Conservation (phyloP, 2,329 filamentous ascomycete species). For the Colletotrichum euphorbiae region DNA sequence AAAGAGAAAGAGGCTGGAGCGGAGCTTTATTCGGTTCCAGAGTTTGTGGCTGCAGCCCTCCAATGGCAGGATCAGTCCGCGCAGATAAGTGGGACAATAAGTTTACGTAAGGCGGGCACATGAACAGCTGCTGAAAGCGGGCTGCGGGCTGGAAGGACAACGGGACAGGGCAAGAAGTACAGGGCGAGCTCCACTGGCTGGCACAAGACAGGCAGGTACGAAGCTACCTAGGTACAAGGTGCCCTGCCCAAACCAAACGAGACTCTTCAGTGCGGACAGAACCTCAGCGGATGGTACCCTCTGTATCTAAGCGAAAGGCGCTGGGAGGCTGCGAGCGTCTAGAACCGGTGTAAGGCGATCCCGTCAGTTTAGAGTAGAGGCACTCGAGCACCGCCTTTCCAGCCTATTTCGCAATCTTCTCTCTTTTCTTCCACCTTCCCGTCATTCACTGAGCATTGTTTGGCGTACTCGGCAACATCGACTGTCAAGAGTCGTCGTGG, state of each 20-base stretch:
- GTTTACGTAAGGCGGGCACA: slow-evolving; percentile 31
- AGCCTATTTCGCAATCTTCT: background rate
- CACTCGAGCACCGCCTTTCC: slow-evolving; percentile 30
- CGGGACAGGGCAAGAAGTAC: slow-evolving; percentile 26
- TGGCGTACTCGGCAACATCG: background rate
- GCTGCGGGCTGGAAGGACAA: slow-evolving; percentile 16
- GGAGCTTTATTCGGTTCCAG: slow-evolving; percentile 40
- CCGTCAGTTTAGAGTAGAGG: slow-evolving; percentile 22
- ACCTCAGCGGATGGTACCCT: background rate
- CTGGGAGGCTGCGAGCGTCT: slow-evolving; percentile 18
- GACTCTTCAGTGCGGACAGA: background rate
- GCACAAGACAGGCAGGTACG: slow-evolving; percentile 32
- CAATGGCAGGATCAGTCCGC: slow-evolving; percentile 33
- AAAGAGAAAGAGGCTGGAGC: slow-evolving; percentile 40
- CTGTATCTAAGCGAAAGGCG: slow-evolving; percentile 1
- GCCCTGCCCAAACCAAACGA: background rate
- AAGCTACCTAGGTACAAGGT: background rate
- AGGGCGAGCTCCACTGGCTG: background rate
- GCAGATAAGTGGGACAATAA: slow-evolving; percentile 4
- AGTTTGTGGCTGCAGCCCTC: slow-evolving; percentile 31
- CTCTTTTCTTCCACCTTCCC: background rate
- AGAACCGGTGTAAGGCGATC: slow-evolving; percentile 25
- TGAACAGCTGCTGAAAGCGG: slow-evolving; percentile 28
- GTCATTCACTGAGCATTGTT: background rate
- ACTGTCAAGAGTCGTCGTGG: background rate